Conservation (phyloP, 2,329 filamentous ascomycete species). For the Colletotrichum echinochloae region DNA sequence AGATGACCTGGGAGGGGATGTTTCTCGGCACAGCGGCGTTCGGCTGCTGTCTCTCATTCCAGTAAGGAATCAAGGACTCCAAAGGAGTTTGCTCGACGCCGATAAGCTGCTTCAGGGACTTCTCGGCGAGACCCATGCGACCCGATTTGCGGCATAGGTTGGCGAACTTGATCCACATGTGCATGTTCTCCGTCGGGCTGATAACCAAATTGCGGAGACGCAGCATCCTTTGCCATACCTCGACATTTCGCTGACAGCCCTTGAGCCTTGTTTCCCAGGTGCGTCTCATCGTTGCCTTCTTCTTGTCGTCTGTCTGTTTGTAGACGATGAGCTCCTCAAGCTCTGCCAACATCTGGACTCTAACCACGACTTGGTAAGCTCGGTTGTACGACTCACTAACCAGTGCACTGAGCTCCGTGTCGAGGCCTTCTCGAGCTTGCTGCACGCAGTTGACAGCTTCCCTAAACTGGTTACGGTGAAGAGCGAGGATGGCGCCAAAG, state of each 20-base stretch:
- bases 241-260: conserved; percentile 95
- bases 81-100: conserved; percentile 72
- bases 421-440: conserved; percentile 90
- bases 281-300: conserved; percentile 88
- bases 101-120: conserved; percentile 92
- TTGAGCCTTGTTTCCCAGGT: conserved; percentile 97
- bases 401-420: conserved; percentile 93
- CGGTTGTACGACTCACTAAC: conserved; percentile 99
- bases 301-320: conserved; percentile 92
- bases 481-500: conserved; percentile 94
- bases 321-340: conserved; percentile 98
- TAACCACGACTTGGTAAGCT: conserved; percentile 97
- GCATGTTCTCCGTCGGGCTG: conserved; percentile 90
- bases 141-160: conserved; percentile 98
- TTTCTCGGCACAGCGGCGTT: conserved; percentile 54
- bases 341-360: conserved; percentile 98
- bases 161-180: conserved; percentile 99
- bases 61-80: conserved; percentile 71
- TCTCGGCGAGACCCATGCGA: conserved; percentile 93
- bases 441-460: conserved; percentile 91
- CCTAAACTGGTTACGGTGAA: conserved; percentile 95
- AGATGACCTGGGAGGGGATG: conserved; percentile 83
- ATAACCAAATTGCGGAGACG: conserved; percentile 94
- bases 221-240: conserved; percentile 98
- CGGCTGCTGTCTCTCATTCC: conserved; percentile 57